Conservation (phyloP, 306 rosid species). For the Gleditsia sinensis region DNA sequence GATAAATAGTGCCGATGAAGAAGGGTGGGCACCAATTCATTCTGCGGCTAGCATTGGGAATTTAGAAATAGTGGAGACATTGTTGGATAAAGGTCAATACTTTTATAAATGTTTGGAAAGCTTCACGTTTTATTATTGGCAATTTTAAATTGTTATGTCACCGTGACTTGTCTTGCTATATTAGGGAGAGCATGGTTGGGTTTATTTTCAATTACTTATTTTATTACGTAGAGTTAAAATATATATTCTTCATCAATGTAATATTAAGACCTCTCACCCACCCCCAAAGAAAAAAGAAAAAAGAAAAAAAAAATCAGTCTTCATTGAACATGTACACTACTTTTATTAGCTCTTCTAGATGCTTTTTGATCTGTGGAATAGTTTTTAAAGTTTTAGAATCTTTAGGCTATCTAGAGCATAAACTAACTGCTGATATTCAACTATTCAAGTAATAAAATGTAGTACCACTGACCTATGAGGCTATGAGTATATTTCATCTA, state of each 20-base stretch:
- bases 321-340: background rate
- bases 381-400: background rate
- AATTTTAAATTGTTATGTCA: background rate
- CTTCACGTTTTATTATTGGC: background rate
- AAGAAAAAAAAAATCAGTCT: too few species aligned
- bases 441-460: background rate
- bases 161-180: background rate
- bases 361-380: constrained; percentile 9
- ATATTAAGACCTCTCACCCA: background rate
- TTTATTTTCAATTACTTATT: background rate
- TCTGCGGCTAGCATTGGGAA: constrained; percentile 88
- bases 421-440: too few species aligned
- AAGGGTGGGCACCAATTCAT: constrained; percentile 95
- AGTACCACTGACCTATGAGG: background rate
- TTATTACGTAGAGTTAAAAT: background rate
- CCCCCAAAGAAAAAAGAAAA: background rate
- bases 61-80: constrained; percentile 54
- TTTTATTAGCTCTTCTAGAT: background rate
- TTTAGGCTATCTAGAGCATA: background rate
- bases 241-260: background rate
- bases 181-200: background rate
- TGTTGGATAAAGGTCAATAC: constrained; percentile 60
- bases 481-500: constrained; percentile 16
- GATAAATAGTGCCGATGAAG: constrained; percentile 79
- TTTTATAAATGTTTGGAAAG: background rate